These are phyloP conservation scores for Cystoisospora suis DNA, from an alignment of 169 alveolate genomes.

Conservation along the genomic window DNA sequence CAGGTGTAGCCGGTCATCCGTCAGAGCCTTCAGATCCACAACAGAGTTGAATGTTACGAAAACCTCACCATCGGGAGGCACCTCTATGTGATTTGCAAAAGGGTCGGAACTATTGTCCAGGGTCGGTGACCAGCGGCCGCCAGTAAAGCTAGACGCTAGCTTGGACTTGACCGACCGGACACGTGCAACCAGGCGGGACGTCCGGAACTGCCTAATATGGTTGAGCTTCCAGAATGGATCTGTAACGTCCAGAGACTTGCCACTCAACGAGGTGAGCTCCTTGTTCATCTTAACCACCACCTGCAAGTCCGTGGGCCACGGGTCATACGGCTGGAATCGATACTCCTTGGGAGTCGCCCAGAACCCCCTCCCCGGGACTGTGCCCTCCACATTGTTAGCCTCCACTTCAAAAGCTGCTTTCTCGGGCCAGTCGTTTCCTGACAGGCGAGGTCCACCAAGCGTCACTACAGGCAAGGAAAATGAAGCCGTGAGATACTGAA, in stretches of 20 bases:
- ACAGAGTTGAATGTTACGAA: background rate
- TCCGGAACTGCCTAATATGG: background rate
- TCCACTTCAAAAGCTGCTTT: background rate
- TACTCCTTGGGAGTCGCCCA: background rate
- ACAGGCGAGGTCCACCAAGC: background rate
- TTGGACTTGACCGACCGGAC: background rate
- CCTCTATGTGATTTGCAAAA: background rate
- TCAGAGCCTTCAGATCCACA: background rate
- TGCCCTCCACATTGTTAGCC: slow-evolving; percentile 17
- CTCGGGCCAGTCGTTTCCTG: background rate
- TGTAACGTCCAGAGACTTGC: background rate
- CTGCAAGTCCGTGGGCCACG: slow-evolving; percentile 12
- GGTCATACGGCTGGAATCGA: background rate
- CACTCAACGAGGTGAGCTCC: background rate
- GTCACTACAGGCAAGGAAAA: background rate
- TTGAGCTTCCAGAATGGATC: slow-evolving; percentile 22
- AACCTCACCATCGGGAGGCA: slow-evolving; percentile 23
- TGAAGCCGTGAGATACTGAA: background rate
- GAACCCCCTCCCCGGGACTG: background rate
- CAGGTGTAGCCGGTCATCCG: background rate
- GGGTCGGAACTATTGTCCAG: slow-evolving; percentile 1
- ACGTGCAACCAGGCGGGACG: background rate
- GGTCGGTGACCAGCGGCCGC: background rate
- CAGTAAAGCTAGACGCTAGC: slow-evolving; percentile 12
- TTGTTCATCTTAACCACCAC: background rate